These are phyloP conservation scores for Endothia cerciana DNA, from an alignment of 2,329 filamentous ascomycete genomes.

Conservation along the genomic window DNA sequence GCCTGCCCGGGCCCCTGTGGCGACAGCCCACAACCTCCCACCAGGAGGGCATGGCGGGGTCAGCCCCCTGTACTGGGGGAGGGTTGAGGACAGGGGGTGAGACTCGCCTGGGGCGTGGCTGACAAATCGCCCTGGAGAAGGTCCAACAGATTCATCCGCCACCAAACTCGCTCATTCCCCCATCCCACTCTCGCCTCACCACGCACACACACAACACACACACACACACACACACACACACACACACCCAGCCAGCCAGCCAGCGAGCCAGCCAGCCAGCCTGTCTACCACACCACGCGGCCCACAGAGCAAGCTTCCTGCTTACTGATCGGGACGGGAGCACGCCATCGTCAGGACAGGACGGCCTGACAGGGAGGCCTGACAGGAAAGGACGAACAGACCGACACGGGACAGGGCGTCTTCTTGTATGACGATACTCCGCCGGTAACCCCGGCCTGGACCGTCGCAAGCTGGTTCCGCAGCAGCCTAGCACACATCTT, in stretches of 20 bases:
- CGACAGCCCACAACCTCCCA: background rate
- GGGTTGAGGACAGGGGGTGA: background rate
- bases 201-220: background rate
- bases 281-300: constrained; percentile 14
- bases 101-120: constrained; percentile 22
- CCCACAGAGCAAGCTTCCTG: constrained; percentile 2
- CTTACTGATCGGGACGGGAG: too few species aligned
- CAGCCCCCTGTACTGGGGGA: background rate
- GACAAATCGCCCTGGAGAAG: constrained; percentile 34
- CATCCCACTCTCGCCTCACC: constrained; percentile 1
- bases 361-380: too few species aligned
- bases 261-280: too few species aligned
- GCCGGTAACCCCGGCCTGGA: constrained; percentile 3
- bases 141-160: constrained; percentile 11
- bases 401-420: background rate
- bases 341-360: too few species aligned
- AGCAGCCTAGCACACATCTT: constrained; percentile 7
- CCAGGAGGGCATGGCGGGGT: constrained; percentile 1
- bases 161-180: constrained; percentile 22
- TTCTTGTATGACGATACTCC: constrained; percentile 6
- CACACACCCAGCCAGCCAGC: too few species aligned
- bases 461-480: background rate
- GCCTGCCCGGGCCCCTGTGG: too few species aligned
- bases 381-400: background rate
- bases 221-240: too few species aligned